Conservation (phyloP, 164 flowering plant genomes). For the Protea cynaroides region DNA sequence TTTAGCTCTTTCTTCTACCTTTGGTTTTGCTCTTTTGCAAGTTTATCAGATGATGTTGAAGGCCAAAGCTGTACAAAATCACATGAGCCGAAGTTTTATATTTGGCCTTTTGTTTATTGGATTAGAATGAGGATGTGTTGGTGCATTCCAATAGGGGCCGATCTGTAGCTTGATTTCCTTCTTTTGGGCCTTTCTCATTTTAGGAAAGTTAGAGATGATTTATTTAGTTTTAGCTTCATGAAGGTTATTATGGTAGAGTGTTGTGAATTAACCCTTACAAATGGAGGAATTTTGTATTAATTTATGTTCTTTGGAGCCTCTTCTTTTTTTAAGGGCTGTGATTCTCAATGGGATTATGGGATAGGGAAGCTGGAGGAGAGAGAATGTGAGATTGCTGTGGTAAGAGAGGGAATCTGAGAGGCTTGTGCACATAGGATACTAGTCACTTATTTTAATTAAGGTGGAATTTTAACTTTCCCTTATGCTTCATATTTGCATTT, state of each 20-base stretch:
- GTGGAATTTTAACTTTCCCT: background rate
- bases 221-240: too few species aligned
- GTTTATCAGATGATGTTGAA: background rate
- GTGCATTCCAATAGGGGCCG: background rate
- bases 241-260: constrained; percentile 2
- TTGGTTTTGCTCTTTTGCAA: background rate
- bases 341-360: too few species aligned
- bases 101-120: background rate
- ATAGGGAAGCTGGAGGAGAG: too few species aligned
- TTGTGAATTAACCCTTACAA: constrained; percentile 25
- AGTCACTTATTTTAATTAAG: too few species aligned
- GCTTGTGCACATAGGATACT: too few species aligned
- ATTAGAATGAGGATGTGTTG: background rate
- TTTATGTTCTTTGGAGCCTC: background rate
- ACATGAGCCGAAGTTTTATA: background rate
- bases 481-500: background rate
- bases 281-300: constrained; percentile 31
- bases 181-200: background rate
- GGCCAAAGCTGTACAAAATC: constrained; percentile 7
- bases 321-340: background rate
- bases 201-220: constrained; percentile 7
- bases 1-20: background rate
- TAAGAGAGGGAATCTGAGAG: too few species aligned
- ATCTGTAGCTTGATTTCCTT: background rate
- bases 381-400: too few species aligned